Conservation (phyloP, 495 filamentous ascomycete genomes). For the Aspergillus funiculosus region DNA sequence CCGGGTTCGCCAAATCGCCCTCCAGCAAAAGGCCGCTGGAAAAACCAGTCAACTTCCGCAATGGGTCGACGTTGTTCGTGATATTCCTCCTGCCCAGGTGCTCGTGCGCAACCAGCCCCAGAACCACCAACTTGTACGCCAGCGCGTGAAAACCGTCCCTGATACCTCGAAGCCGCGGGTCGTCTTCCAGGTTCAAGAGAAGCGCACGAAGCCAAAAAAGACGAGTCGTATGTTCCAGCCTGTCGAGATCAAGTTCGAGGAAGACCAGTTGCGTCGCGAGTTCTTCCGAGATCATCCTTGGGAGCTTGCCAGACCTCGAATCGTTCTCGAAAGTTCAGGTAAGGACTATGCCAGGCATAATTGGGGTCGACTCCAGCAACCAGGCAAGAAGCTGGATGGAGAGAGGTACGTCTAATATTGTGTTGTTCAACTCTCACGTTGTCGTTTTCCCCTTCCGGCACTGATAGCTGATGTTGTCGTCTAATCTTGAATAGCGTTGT, state of each 20-base stretch:
- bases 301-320: slow-evolving; percentile 85
- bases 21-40: slow-evolving; percentile 48
- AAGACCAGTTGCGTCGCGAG: slow-evolving; percentile 70
- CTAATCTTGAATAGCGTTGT: slow-evolving; percentile 60
- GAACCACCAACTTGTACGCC: slow-evolving; percentile 54
- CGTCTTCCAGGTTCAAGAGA: slow-evolving; percentile 38
- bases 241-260: slow-evolving; percentile 69
- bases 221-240: slow-evolving; percentile 75
- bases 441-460: background rate
- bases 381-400: slow-evolving; percentile 73
- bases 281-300: slow-evolving; percentile 96
- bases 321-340: slow-evolving; percentile 81
- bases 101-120: slow-evolving; percentile 63
- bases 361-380: slow-evolving; percentile 77
- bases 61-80: slow-evolving; percentile 70
- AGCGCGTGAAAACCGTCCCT: slow-evolving; percentile 40
- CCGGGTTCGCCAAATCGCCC: slow-evolving; percentile 63
- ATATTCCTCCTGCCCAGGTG: slow-evolving; percentile 74
- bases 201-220: slow-evolving; percentile 47
- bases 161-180: slow-evolving; percentile 30
- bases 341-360: slow-evolving; percentile 69
- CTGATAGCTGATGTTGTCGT: slow-evolving; percentile 17
- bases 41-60: slow-evolving; percentile 51
- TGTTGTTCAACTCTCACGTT: background rate
- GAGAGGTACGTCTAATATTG: slow-evolving; percentile 59